phyloP scores from a whole-genome alignment of 2,329 filamentous ascomycete genomes.

The Alternaria ventricosa region DNA sequence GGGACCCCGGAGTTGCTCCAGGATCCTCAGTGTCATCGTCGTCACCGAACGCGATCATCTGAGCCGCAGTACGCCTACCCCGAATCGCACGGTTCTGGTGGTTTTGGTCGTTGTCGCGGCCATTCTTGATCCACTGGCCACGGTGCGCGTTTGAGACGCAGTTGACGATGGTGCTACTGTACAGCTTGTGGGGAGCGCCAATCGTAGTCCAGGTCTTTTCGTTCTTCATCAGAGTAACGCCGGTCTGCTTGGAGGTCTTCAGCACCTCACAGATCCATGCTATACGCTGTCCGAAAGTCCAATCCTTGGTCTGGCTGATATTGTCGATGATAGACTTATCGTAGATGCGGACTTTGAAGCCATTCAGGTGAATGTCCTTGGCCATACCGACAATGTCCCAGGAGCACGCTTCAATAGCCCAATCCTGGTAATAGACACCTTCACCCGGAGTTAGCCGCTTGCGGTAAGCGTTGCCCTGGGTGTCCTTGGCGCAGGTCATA shows the following conservation, averaged over 20 bases:
- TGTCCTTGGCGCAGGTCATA: slow-evolving; percentile 7
- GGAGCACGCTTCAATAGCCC: slow-evolving; percentile 19
- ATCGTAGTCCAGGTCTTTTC: slow-evolving; percentile 17
- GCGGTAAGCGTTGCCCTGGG: slow-evolving; percentile 11
- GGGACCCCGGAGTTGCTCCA: not conserved
- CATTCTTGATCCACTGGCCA: slow-evolving; percentile 12
- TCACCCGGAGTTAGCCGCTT: slow-evolving; percentile 14
- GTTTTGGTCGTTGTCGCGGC: slow-evolving; percentile 5
- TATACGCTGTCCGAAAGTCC: slow-evolving; percentile 19
- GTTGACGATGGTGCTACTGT: slow-evolving; percentile 12
- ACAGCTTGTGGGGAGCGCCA: slow-evolving; percentile 21
- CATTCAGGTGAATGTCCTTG: slow-evolving; percentile 13
- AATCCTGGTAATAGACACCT: slow-evolving; percentile 8
- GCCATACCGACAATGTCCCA: slow-evolving; percentile 16
- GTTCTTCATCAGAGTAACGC: slow-evolving; percentile 20
- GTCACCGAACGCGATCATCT: not conserved
- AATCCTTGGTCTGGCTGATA: slow-evolving; percentile 17
- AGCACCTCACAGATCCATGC: slow-evolving; percentile 15
- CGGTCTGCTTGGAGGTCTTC: slow-evolving; percentile 13
- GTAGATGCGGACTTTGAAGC: slow-evolving; percentile 16
- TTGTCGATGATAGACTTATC: slow-evolving; percentile 11
- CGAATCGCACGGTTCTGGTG: not conserved
- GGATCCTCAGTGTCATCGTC: not conserved
- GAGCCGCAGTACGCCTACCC: not conserved
- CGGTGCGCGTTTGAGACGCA: slow-evolving; percentile 13